Base-by-base conservation (phyloP, 2,329 filamentous ascomycete genomes). In the Botrytis elliptica region DNA sequence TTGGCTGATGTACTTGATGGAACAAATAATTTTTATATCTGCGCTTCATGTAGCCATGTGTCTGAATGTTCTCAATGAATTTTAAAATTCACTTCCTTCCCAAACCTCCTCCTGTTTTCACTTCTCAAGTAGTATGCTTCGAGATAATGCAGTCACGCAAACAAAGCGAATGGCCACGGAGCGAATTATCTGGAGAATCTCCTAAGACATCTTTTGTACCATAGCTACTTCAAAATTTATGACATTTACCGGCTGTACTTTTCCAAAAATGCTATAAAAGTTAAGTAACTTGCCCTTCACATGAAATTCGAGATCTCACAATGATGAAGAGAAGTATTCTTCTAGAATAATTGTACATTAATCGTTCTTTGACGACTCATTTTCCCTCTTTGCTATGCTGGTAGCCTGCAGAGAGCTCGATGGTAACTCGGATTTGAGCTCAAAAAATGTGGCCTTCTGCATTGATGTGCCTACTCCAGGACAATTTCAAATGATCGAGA, bases 21-120 rank as follows among this genome's bases (percentile, higher is more conserved):
- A 14, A 3, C 25, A n/a, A n/a, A 55, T 55, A 5, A n/a, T 14
- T 3, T 52, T 14, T 1, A 3, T 1, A 20, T 6, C 0, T 55
- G 49, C 49, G 49, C 5, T 33, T 4, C n/a, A 18, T 29, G 5
- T 52, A 33, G 14, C 7, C n/a, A 57, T 57, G 14, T 57, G 12
- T 29, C n/a, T 55, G 3, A 8, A 57, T 18, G 7, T 3, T 18
- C 5, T 8, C 52, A 33, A 55, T 57, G 25, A 25, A 55, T 57
- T 52, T 20, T 55, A 5, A 33, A 16, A 68, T 42, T 40, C 65
- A 22, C 25, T 33, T 57, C 25, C 16, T 33, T 36, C 22, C 8
- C 64, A 33, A 22, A 25, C 38, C 38, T 40, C 16, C 60, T 46
- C 33, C 29, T 3, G 42, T 44, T 66, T 66, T 22, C 22, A 66